Conservation (phyloP, 2,329 filamentous ascomycete species). For the Teratosphaeria pseudoeucalypti region DNA sequence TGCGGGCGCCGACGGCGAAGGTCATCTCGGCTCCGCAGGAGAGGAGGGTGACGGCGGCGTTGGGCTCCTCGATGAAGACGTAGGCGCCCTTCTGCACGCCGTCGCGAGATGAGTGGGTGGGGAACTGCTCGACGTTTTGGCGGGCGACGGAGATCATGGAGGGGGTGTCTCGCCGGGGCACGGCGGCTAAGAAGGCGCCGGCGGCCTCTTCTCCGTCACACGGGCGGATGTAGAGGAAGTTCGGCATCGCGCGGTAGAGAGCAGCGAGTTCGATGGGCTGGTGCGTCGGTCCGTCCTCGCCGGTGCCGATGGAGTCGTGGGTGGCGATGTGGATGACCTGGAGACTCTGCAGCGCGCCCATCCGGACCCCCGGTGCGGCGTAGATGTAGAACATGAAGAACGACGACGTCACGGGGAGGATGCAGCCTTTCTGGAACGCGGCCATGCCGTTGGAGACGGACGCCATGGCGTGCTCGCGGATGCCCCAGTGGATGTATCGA, state of each 20-base stretch:
- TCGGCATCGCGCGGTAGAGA: constrained; percentile 83
- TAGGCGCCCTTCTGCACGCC: constrained; percentile 33
- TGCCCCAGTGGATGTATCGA: constrained; percentile 47
- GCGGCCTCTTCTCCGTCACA: constrained; percentile 28
- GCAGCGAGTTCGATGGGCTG: constrained; percentile 97
- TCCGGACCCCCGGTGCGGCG: constrained; percentile 27
- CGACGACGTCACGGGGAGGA: constrained; percentile 27
- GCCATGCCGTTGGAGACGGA: constrained; percentile 36
- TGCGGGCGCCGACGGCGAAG: constrained; percentile 35
- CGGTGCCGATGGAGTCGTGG: constrained; percentile 97
- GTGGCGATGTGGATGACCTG: constrained; percentile 44
- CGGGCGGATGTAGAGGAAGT: constrained; percentile 29
- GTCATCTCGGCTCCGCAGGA: constrained; percentile 42
- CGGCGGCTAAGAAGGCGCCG: constrained; percentile 33
- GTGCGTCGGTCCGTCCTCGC: constrained; percentile 96
- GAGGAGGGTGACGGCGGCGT: constrained; percentile 37
- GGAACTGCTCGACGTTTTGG: constrained; percentile 32
- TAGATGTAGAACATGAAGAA: constrained; percentile 35
- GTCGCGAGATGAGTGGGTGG: constrained; percentile 27
- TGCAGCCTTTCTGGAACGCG: constrained; percentile 26
- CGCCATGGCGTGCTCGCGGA: constrained; percentile 54
- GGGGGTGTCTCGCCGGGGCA: constrained; percentile 29
- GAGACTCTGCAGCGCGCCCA: constrained; percentile 28
- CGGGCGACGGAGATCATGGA: constrained; percentile 37
- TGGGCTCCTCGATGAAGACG: constrained; percentile 28